Evolutionary conservation across 805 yeast species (phyloP).

Genomic region (Kodamaea laetipori): DNA sequence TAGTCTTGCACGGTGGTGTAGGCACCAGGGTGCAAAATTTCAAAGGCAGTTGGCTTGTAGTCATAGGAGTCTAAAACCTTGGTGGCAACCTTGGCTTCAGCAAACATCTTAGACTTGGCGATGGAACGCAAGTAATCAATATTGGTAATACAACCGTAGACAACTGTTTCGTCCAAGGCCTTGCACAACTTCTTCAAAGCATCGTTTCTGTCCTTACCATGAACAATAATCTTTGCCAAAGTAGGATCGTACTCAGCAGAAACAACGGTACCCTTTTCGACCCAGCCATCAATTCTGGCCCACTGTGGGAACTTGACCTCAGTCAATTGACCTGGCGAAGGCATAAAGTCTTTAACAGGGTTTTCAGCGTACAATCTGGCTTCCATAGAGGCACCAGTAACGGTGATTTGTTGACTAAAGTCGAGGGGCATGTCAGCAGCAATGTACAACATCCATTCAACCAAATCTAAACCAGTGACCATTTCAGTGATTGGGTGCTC

Average conservation of each 20-base stretch:
- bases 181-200: constrained; percentile 74
- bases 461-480: constrained; percentile 93
- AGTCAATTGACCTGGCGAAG: constrained; percentile 92
- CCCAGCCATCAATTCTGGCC: constrained; percentile 97
- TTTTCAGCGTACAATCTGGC: constrained; percentile 96
- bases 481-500: constrained; percentile 97
- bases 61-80: constrained; percentile 81
- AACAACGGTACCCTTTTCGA: constrained; percentile 78
- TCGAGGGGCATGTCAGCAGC: constrained; percentile 91
- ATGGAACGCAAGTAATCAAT: constrained; percentile 85
- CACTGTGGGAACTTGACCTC: constrained; percentile 83
- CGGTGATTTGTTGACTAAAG: constrained; percentile 57
- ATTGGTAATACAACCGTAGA: constrained; percentile 87
- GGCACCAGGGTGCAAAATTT: constrained; percentile 67
- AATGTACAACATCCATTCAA: constrained; percentile 93
- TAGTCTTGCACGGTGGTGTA: constrained; percentile 96
- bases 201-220: constrained; percentile 85
- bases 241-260: constrained; percentile 97
- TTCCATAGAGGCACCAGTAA: constrained; percentile 92
- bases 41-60: constrained; percentile 82
- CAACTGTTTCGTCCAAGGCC: constrained; percentile 84
- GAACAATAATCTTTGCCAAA: constrained; percentile 92
- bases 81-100: constrained; percentile 79
- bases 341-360: constrained; percentile 92
- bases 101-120: constrained; percentile 83